These are phyloP conservation scores for Stephanocyclus meneghinianus DNA, from an alignment of 352 stramenopile genomes.

Conservation along the genomic window DNA sequence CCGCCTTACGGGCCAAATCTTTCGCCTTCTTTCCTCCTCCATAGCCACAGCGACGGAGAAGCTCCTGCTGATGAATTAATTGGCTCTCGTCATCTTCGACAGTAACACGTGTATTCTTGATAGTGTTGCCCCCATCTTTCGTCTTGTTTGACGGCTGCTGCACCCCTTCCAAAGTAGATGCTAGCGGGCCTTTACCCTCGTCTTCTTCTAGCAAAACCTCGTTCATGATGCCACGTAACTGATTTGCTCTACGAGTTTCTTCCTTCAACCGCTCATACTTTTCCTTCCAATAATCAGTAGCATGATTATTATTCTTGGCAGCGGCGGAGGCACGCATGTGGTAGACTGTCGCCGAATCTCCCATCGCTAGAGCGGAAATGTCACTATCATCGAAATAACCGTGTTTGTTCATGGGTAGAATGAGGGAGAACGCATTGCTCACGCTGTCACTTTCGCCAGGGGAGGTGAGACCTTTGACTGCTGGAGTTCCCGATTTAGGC, in stretches of 20 bases:
- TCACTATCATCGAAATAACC: constrained; percentile 41
- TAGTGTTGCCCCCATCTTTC: background rate
- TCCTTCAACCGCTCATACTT: constrained; percentile 44
- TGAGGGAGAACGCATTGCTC: constrained; percentile 43
- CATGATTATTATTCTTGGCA: background rate
- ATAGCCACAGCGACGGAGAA: constrained; percentile 14
- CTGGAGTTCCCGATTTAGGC: background rate
- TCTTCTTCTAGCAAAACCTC: background rate
- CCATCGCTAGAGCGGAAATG: constrained; percentile 45
- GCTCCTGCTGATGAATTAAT: constrained; percentile 2
- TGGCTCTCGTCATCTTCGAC: constrained; percentile 11
- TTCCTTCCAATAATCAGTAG: constrained; percentile 38
- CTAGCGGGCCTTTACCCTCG: background rate
- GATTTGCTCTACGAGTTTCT: constrained; percentile 9
- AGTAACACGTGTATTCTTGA: background rate
- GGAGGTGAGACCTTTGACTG: background rate
- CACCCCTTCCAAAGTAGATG: background rate
- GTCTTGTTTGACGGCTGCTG: background rate
- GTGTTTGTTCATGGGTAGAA: constrained; percentile 22
- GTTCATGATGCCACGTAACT: background rate
- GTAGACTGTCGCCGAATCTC: constrained; percentile 49
- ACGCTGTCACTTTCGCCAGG: constrained; percentile 11
- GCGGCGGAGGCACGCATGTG: constrained; percentile 12
- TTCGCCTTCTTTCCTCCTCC: constrained; percentile 23
- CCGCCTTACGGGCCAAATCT: background rate